Base-by-base conservation (phyloP, 2,329 filamentous ascomycete species). In the Colletotrichum godetiae region DNA sequence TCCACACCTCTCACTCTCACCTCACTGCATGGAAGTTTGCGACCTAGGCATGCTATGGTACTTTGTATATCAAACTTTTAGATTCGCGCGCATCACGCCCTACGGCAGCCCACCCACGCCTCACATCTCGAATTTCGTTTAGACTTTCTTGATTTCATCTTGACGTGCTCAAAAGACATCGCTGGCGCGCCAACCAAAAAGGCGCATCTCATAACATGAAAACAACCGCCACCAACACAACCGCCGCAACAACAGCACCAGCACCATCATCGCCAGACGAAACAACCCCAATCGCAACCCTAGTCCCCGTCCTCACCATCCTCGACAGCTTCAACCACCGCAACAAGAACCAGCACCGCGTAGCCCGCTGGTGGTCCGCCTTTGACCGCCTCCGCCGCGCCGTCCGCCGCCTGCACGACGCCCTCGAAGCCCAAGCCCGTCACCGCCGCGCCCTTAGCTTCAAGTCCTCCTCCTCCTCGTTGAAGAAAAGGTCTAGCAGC, bases 321-420 rank as follows among this genome's bases (percentile, higher is more conserved):
- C 90, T 98, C 57, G 87, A 92, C 78, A 89, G 93, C 76, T 90
- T 97, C 78, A 90, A 92, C 82, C 92, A 94, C 80, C 94, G 95
- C 78, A 97, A 98, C 86, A 92, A 92, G 80, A 98, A 98, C 84
- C 96, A 98, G 84, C 96, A 98, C 82, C 92, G 92, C 68, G 87
- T 89, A 75, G 89, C 92, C 35, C 90, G 91, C 79, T 99, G 96
- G 96, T 98, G 94, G 91, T 80, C 84, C 19, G 90, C 91, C 78
- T 90, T 98, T 74, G 88, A 88, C 66, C 88, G 92, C 75, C 88
- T 98, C 76, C 91, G 94, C 46, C 92, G 94, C 59, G 88, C 91
- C 69, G 81, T 93, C 10, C 83, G 84, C 10, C 87, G 88, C 67
- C 84, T 98, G 1, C 72, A 76, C 19, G 81, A 81, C 29, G 79